Percentiles rank a stretch among this genome's conserved stretches.
Evolutionary conservation across 2,329 filamentous ascomycete genomes (phyloP).

Genomic region (Botrytis squamosa): DNA sequence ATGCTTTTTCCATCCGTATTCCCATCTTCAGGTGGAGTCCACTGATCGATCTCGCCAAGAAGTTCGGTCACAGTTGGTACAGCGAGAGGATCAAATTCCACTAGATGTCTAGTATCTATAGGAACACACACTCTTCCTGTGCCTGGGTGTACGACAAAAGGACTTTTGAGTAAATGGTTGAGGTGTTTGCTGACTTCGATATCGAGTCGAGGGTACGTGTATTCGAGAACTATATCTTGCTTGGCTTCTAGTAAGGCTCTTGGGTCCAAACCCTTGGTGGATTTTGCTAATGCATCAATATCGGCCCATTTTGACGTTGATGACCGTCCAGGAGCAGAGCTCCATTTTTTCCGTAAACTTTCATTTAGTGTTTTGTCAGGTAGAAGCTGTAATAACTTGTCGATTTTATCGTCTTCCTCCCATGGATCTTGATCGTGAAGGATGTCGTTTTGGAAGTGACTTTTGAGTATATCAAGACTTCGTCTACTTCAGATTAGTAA

Average conservation of each 20-base stretch:
- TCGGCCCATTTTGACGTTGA: slow-evolving; percentile 89
- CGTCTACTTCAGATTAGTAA: slow-evolving; percentile 50
- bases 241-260: slow-evolving; percentile 81
- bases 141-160: slow-evolving; percentile 93
- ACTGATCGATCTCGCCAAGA: slow-evolving; percentile 81
- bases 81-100: slow-evolving; percentile 79
- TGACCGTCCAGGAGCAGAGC: slow-evolving; percentile 71
- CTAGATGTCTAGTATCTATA: slow-evolving; percentile 72
- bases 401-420: slow-evolving; percentile 64
- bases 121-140: slow-evolving; percentile 95
- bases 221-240: slow-evolving; percentile 94
- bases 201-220: slow-evolving; percentile 95
- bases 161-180: slow-evolving; percentile 95
- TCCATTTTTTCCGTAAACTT: slow-evolving; percentile 86
- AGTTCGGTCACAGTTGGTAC: slow-evolving; percentile 89
- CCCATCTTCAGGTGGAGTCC: slow-evolving; percentile 53
- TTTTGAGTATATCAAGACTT: slow-evolving; percentile 79
- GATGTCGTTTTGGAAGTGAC: slow-evolving; percentile 80
- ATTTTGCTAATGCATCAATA: slow-evolving; percentile 81
- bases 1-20: slow-evolving; percentile 50
- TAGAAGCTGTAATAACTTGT: slow-evolving; percentile 78
- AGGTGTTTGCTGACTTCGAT: slow-evolving; percentile 97
- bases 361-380: slow-evolving; percentile 77
- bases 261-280: slow-evolving; percentile 69
- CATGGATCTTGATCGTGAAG: slow-evolving; percentile 86